Percentiles rank a stretch among this genome's conserved stretches.
phyloP scores from a whole-genome alignment of 2,329 filamentous ascomycete species.

The Paecilomyces niveus region DNA sequence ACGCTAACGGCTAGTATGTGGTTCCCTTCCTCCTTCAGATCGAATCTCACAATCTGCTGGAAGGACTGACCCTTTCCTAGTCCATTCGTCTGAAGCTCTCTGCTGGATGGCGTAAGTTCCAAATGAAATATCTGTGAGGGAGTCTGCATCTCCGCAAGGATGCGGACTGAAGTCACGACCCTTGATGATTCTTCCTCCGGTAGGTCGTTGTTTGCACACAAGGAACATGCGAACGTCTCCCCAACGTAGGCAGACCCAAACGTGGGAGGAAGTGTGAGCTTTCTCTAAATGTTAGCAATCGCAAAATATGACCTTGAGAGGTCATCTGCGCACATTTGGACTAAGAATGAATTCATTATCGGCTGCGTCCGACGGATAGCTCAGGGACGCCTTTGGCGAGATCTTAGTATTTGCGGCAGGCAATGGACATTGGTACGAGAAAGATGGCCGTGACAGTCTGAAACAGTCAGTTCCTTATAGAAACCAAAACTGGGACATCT shows the following conservation, averaged over 20 bases:
- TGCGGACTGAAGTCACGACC: conserved; percentile 66
- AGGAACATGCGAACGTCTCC: conserved; percentile 87
- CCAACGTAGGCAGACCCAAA: conserved; percentile 95
- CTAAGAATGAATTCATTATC: conserved; percentile 50
- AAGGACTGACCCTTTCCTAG: conserved; percentile 53
- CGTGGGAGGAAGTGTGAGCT: conserved; percentile 76
- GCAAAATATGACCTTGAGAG: not conserved
- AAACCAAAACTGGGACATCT: conserved; percentile 2
- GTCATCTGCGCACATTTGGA: conserved; percentile 37
- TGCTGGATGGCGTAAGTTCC: conserved; percentile 42
- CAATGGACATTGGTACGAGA: conserved; percentile 39
- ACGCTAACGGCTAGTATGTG: conserved; percentile 91
- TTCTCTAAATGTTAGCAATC: conserved; percentile 9
- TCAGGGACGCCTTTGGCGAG: conserved; percentile 61
- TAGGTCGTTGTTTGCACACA: conserved; percentile 91
- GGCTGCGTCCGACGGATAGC: conserved; percentile 53
- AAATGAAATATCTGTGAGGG: conserved; percentile 66
- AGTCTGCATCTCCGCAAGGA: conserved; percentile 93
- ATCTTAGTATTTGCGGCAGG: conserved; percentile 42
- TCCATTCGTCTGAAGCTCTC: conserved; percentile 37
- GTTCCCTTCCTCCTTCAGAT: conserved; percentile 88
- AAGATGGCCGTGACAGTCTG: conserved; percentile 67
- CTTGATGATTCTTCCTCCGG: conserved; percentile 30
- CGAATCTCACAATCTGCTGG: conserved; percentile 76
- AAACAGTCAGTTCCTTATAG: conserved; percentile 9